These are phyloP conservation scores for Colletotrichum liriopes DNA, from an alignment of 2,329 filamentous ascomycete genomes.

Conservation along the genomic window DNA sequence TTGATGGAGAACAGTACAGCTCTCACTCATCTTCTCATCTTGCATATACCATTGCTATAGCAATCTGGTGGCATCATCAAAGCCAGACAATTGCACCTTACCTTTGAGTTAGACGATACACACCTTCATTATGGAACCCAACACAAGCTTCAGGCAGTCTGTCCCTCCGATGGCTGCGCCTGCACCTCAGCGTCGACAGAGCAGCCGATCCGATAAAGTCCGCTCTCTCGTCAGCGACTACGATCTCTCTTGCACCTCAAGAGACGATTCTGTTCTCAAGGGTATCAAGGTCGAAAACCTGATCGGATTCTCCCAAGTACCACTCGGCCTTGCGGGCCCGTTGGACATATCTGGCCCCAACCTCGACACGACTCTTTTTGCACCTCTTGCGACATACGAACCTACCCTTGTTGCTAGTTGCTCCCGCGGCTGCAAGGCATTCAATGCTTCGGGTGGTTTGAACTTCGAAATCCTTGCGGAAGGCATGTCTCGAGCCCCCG, in stretches of 20 bases:
- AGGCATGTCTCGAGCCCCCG: slow-evolving; percentile 20
- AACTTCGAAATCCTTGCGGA: slow-evolving; percentile 16
- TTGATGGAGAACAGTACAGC: too few species aligned
- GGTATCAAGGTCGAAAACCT: slow-evolving; percentile 18
- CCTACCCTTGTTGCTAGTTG: slow-evolving; percentile 24
- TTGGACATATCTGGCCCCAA: background rate
- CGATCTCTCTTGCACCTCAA: slow-evolving; percentile 1
- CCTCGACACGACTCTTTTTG: background rate
- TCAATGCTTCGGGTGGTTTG: slow-evolving; percentile 14
- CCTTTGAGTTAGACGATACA: too few species aligned
- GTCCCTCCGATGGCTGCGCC: background rate
- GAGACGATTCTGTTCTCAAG: background rate
- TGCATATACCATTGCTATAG: too few species aligned
- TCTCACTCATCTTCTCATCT: too few species aligned
- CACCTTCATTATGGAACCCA: too few species aligned
- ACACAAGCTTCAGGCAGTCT: background rate
- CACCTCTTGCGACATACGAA: slow-evolving; percentile 19
- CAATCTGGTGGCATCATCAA: too few species aligned
- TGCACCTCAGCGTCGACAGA: background rate
- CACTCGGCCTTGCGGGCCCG: slow-evolving; percentile 14
- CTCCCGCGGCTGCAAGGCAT: slow-evolving; percentile 26
- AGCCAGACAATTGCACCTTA: too few species aligned
- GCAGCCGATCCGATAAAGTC: slow-evolving; percentile 1
- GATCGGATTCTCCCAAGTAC: slow-evolving; percentile 15
- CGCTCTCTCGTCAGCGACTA: slow-evolving; percentile 5